phyloP scores from a whole-genome alignment of 768 basidiomycete genomes.

The Kwoniella dendrophila region DNA sequence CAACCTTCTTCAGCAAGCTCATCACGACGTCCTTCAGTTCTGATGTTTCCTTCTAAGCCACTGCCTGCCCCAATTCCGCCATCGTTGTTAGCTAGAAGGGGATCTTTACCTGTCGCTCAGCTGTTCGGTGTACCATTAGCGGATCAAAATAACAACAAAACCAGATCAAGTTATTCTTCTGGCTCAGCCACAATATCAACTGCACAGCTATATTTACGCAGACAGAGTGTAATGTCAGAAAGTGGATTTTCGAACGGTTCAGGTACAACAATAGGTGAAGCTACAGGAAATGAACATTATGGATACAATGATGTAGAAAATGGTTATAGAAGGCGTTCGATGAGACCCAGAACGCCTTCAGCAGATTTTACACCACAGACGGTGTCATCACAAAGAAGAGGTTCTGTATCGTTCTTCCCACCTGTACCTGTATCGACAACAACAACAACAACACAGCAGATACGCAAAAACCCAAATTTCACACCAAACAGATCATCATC shows the following conservation, averaged over 20 bases:
- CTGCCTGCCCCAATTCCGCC: slow-evolving; percentile 39
- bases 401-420: slow-evolving; percentile 18
- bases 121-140: slow-evolving; percentile 25
- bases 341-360: slow-evolving; percentile 4
- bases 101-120: slow-evolving; percentile 31
- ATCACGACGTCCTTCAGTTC: slow-evolving; percentile 29
- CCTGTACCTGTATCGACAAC: neutral
- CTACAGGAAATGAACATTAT: neutral
- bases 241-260: slow-evolving; percentile 24
- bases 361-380: neutral
- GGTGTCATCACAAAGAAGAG: slow-evolving; percentile 2
- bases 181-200: slow-evolving; percentile 23
- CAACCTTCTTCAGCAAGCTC: slow-evolving; percentile 2
- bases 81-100: slow-evolving; percentile 35
- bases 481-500: slow-evolving; percentile 12
- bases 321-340: neutral
- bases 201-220: slow-evolving; percentile 29
- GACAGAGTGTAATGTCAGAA: slow-evolving; percentile 31
- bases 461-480: neutral
- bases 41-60: slow-evolving; percentile 33
- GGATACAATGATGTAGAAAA: neutral
- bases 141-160: slow-evolving; percentile 13
- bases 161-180: slow-evolving; percentile 21
- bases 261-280: slow-evolving; percentile 8
- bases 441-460: neutral